Conservation (phyloP, 73 alveolate genomes). For the Durusdinium trenchii region DNA sequence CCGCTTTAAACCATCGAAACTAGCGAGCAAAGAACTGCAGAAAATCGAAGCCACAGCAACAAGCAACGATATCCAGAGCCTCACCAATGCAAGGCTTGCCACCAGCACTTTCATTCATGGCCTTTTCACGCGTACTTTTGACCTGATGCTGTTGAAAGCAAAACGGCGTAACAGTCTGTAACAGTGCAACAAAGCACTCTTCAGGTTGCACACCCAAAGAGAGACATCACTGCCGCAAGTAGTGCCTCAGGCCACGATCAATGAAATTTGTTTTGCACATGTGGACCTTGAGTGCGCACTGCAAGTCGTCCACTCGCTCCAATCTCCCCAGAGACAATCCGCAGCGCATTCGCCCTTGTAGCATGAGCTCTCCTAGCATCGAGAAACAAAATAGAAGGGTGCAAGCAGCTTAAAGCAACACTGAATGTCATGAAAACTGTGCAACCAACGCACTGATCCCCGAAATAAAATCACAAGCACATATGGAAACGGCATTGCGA, state of each 20-base stretch:
- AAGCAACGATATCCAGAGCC: not conserved
- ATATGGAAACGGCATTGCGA: no score
- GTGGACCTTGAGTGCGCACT: not conserved
- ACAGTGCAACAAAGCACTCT: not conserved
- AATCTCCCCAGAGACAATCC: conserved; percentile 66
- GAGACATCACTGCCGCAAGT: conserved; percentile 76
- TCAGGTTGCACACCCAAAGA: conserved; percentile 40
- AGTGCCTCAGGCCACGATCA: not conserved
- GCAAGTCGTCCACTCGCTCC: conserved; percentile 69
- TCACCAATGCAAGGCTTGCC: conserved; percentile 58
- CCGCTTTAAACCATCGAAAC: not conserved
- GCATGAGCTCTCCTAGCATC: conserved; percentile 31
- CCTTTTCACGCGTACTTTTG: conserved; percentile 38
- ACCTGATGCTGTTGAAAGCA: not conserved
- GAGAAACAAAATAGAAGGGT: not conserved
- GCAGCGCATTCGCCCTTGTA: conserved; percentile 30
- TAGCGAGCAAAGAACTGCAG: no score
- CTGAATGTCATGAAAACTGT: no score
- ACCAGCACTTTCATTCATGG: conserved; percentile 28
- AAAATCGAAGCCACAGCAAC: not conserved
- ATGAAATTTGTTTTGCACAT: not conserved
- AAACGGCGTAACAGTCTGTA: no score
- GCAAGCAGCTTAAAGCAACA: no score
- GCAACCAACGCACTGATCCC: no score
- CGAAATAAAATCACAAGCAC: no score